Percentiles rank a stretch among this genome's conserved stretches.
These are phyloP conservation scores for Colletotrichum godetiae DNA, from an alignment of 2,329 filamentous ascomycete species.

Conservation along the genomic window DNA sequence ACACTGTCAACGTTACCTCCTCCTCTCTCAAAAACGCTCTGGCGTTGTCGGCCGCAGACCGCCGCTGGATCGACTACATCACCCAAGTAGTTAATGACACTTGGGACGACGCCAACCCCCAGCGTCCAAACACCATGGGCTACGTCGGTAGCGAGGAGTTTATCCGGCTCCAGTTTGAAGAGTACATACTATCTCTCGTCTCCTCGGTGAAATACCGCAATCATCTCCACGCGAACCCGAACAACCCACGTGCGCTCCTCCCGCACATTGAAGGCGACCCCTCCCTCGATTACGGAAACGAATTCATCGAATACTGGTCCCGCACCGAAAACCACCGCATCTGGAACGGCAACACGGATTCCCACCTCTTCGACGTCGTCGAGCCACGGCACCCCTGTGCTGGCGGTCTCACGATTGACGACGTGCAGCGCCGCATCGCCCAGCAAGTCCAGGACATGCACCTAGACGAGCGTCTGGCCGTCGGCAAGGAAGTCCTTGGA, in stretches of 20 bases:
- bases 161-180: slow-evolving; percentile 96
- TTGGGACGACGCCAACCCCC: slow-evolving; percentile 93
- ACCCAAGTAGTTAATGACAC: slow-evolving; percentile 95
- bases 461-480: slow-evolving; percentile 88
- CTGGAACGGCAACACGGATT: slow-evolving; percentile 84
- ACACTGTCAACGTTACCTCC: slow-evolving; percentile 85
- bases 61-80: slow-evolving; percentile 96
- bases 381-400: slow-evolving; percentile 94
- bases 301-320: slow-evolving; percentile 91
- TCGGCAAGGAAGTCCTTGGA: slow-evolving; percentile 86
- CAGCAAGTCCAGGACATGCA: slow-evolving; percentile 95
- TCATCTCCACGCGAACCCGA: slow-evolving; percentile 64
- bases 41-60: slow-evolving; percentile 83
- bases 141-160: slow-evolving; percentile 98
- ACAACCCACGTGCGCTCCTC: slow-evolving; percentile 70
- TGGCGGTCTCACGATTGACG: slow-evolving; percentile 91
- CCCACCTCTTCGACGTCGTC: slow-evolving; percentile 92
- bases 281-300: slow-evolving; percentile 81
- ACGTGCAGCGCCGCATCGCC: slow-evolving; percentile 88
- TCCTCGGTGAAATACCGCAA: slow-evolving; percentile 91
- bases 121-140: slow-evolving; percentile 91
- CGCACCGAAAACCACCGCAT: slow-evolving; percentile 91
- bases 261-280: slow-evolving; percentile 84
- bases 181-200: slow-evolving; percentile 90
- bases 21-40: slow-evolving; percentile 81